Evolutionary conservation across 73 alveolate species (phyloP), one percentile per base, ranked within the genome.

Genomic region (Effrenium voratum): DNA sequence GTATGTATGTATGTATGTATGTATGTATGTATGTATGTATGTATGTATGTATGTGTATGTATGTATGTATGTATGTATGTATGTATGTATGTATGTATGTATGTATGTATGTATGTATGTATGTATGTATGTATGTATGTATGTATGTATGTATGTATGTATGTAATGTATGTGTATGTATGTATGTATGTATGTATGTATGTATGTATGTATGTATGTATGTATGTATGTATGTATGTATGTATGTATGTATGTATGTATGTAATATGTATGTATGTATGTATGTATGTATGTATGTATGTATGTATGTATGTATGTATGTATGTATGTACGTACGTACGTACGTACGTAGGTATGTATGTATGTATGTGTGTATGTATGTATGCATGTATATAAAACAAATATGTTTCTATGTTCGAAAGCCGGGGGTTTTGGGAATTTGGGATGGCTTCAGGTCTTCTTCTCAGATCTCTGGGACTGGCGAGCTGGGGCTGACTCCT

Each of bases 401-500:
- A 6, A 57, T 26, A 3, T 0, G 72, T 6, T 13, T 57, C 19
- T 4, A 32, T 57, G 32, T 68, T 77, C 40, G 0, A 26, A 28
- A 88, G 86, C 87, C 63, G 96, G 68, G 68, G 34, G 96, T 88
- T 28, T 85, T 88, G 55, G 68, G 82, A 28, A 47, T 85, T 13
- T 88, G 68, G 40, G 96, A 86, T 6, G 87, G 68, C 86, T 88
- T 88, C 79, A 85, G 94, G 34, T 88, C 45, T 88, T 88, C 50
- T 88, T 88, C 30, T 50, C 96, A 5, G 96, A 88, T n/a, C 41
- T 88, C 2, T 88, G 96, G 96, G 96, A 88, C 43, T 88, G 96
- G 96, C 28, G 96, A 73, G 82, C 96, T 12, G 49, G 87, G 2
- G 86, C 68, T 55, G 96, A 88, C 75, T 88, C 96, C 3, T 86